Percentiles rank a stretch among this genome's conserved stretches.
Conservation (phyloP, 208 protist species). For the Leishmania tarentolae region DNA sequence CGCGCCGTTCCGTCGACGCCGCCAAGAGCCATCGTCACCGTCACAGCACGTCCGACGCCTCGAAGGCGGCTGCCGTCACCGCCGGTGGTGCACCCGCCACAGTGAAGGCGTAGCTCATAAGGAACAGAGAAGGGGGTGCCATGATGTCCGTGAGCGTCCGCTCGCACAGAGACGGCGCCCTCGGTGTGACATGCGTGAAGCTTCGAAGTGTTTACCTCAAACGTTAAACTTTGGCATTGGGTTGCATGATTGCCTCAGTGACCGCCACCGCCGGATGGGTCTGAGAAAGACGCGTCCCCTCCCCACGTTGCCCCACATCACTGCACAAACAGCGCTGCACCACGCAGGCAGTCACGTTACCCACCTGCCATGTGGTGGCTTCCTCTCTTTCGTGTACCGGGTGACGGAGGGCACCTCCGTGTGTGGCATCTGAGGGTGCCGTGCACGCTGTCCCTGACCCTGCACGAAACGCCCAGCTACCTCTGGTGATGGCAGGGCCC, state of each 20-base stretch:
- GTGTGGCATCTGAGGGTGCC: neutral
- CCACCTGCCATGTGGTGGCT: neutral
- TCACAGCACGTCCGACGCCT: neutral
- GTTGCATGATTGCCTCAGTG: neutral
- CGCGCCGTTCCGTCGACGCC: slow-evolving; percentile 14
- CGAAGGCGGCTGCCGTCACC: neutral
- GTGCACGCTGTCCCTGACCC: neutral
- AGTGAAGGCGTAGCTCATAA: neutral
- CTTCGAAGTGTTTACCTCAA: neutral
- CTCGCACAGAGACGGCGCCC: neutral
- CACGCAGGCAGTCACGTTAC: neutral
- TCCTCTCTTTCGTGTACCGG: neutral
- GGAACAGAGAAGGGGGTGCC: neutral
- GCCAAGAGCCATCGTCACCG: slow-evolving; percentile 24
- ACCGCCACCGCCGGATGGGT: neutral
- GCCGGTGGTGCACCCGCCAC: neutral
- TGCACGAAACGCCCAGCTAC: too few species aligned
- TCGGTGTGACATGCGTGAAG: neutral
- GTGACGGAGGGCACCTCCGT: neutral
- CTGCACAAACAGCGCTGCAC: too few species aligned
- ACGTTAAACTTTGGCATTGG: neutral
- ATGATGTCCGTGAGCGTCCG: neutral
- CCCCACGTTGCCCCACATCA: neutral
- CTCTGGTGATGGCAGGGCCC: too few species aligned
- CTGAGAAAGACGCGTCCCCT: neutral